phyloP scores from a whole-genome alignment of 495 filamentous ascomycete genomes.

The Podospora pseudoanserina region DNA sequence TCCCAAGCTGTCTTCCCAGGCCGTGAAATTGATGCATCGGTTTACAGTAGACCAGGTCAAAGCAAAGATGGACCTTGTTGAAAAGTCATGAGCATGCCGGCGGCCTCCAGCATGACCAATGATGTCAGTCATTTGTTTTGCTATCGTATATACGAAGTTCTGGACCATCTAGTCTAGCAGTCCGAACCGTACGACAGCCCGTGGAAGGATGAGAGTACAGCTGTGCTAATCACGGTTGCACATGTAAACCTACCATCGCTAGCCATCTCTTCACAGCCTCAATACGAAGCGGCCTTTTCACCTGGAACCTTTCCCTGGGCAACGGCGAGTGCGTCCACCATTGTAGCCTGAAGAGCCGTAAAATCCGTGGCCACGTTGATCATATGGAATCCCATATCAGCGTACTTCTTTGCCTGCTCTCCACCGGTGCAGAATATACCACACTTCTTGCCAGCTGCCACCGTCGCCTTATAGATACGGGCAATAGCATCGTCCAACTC shows the following conservation, averaged over 20 bases:
- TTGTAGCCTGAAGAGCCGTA: constrained; percentile 46
- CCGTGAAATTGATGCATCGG: constrained; percentile 79
- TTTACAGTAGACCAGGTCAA: constrained; percentile 68
- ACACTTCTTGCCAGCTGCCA: constrained; percentile 64
- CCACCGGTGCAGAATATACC: constrained; percentile 74
- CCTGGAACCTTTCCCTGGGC: constrained; percentile 43
- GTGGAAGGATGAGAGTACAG: background rate
- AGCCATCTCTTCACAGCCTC: constrained; percentile 8
- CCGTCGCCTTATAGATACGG: constrained; percentile 58
- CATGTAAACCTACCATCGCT: background rate
- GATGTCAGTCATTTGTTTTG: background rate
- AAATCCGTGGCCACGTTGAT: constrained; percentile 62
- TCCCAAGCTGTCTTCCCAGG: constrained; percentile 52
- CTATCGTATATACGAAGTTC: background rate
- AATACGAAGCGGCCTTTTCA: constrained; percentile 35
- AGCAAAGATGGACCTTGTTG: constrained; percentile 64
- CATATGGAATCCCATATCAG: constrained; percentile 74
- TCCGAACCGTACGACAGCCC: background rate
- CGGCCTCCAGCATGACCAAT: background rate
- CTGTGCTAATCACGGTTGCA: background rate
- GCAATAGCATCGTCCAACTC: constrained; percentile 66
- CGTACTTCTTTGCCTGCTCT: constrained; percentile 59
- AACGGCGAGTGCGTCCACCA: constrained; percentile 41
- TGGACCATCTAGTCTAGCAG: background rate
- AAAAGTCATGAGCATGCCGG: constrained; percentile 24